A percentile compares a stretch with the other conserved stretches of the same genome.
These are phyloP conservation scores for Lathyrus oleraceus DNA, from an alignment of 306 rosid genomes.

Conservation along the genomic window DNA sequence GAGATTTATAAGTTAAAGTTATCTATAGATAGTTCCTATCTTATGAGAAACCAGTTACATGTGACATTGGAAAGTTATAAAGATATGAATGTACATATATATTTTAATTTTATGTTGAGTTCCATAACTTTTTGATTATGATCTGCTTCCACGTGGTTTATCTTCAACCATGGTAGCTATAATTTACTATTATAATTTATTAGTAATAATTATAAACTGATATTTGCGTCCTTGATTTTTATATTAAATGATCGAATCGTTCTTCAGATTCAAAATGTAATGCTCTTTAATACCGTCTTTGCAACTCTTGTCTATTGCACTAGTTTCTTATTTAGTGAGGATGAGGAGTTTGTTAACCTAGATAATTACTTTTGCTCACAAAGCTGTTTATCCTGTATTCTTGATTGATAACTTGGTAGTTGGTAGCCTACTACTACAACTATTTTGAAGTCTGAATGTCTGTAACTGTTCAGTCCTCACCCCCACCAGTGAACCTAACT, in stretches of 20 bases:
- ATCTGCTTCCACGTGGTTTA: conserved; percentile 13
- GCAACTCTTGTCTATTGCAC: conserved; percentile 10
- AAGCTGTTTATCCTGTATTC: conserved; percentile 13
- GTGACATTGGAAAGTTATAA: conserved; percentile 12
- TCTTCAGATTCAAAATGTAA: not conserved
- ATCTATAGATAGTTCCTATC: not conserved
- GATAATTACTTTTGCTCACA: conserved; percentile 2
- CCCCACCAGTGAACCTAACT: conserved; percentile 10
- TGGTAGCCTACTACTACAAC: conserved; percentile 1
- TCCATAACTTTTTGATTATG: conserved; percentile 24
- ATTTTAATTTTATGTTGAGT: conserved; percentile 7
- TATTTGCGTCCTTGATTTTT: conserved; percentile 15
- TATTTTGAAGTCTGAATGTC: conserved; percentile 14
- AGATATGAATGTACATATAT: conserved; percentile 20
- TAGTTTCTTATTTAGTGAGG: conserved; percentile 10
- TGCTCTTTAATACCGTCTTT: conserved; percentile 10
- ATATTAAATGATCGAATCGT: conserved; percentile 8
- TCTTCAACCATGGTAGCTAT: conserved; percentile 7
- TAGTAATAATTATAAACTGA: conserved; percentile 11
- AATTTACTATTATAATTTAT: not conserved
- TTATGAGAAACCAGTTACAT: conserved; percentile 11
- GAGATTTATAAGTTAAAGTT: conserved; percentile 14
- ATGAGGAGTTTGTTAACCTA: conserved; percentile 12
- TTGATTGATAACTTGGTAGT: not conserved
- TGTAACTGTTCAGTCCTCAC: conserved; percentile 14